Evolutionary conservation across 768 basidiomycete genomes (phyloP).

Genomic region (Russula brevipes): DNA sequence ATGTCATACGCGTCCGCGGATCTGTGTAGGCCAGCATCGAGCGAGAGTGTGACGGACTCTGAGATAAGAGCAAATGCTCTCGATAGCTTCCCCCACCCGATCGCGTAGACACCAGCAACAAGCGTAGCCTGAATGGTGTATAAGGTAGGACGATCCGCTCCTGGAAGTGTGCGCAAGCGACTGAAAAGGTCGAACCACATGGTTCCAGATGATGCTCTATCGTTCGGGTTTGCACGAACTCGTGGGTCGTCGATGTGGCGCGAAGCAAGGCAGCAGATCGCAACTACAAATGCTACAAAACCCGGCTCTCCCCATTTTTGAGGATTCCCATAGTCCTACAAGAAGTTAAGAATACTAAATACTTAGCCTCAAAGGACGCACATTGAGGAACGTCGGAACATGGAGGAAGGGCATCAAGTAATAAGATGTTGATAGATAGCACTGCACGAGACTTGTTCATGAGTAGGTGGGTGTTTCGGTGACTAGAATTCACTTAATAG

Average conservation of each 20-base stretch:
- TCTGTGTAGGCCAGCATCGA: conserved; percentile 87
- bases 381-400: conserved; percentile 80
- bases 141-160: conserved; percentile 81
- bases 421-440: conserved; percentile 88
- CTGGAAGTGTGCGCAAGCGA: conserved; percentile 81
- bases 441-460: conserved; percentile 61
- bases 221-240: conserved; percentile 73
- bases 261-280: conserved; percentile 85
- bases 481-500: conserved; percentile 13
- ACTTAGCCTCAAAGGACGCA: conserved; percentile 35
- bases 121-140: conserved; percentile 91
- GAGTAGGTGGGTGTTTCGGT: conserved; percentile 15
- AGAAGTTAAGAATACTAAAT: conserved; percentile 13
- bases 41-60: conserved; percentile 79
- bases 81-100: conserved; percentile 84
- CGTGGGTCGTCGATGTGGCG: conserved; percentile 91
- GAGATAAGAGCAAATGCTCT: conserved; percentile 82
- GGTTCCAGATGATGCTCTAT: conserved; percentile 84
- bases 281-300: conserved; percentile 91
- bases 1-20: conserved; percentile 80
- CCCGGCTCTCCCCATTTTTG: conserved; percentile 95
- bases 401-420: conserved; percentile 91
- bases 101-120: conserved; percentile 88
- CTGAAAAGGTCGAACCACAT: conserved; percentile 90
- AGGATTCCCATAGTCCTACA: conserved; percentile 87